These are phyloP conservation scores for Penicillium daleae DNA, from an alignment of 495 filamentous ascomycete species.

Conservation along the genomic window DNA sequence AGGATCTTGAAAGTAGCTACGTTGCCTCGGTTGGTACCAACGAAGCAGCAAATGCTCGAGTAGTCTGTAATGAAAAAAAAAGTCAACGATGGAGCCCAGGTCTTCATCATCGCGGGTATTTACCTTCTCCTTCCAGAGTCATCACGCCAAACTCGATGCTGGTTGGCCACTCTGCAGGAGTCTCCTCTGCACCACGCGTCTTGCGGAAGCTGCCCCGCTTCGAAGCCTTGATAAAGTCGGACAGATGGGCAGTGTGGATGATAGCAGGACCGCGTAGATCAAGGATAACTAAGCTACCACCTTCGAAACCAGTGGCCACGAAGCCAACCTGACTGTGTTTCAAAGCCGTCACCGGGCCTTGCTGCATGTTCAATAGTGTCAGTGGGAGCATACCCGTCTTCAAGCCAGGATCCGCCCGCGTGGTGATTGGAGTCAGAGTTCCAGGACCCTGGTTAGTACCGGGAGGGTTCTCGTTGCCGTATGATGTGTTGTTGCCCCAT, in stretches of 20 bases:
- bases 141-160: conserved; percentile 89
- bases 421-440: conserved; percentile 70
- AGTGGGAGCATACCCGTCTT: conserved; percentile 82
- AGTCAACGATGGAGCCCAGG: neutral
- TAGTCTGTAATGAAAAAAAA: conserved; percentile 57
- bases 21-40: conserved; percentile 83
- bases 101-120: neutral
- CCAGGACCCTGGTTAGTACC: conserved; percentile 57
- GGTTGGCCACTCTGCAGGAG: conserved; percentile 70
- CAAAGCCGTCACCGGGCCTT: conserved; percentile 75
- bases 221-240: conserved; percentile 66
- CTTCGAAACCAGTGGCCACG: conserved; percentile 81
- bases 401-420: conserved; percentile 75
- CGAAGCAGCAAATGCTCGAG: conserved; percentile 89
- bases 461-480: conserved; percentile 57
- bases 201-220: conserved; percentile 72
- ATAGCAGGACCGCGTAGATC: conserved; percentile 87
- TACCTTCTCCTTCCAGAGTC: conserved; percentile 85
- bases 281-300: conserved; percentile 75
- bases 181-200: conserved; percentile 47
- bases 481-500: conserved; percentile 78
- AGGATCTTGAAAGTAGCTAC: conserved; percentile 89
- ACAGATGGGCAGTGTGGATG: conserved; percentile 72
- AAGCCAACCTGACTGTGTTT: conserved; percentile 91
- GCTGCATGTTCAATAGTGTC: conserved; percentile 77